These are phyloP conservation scores for Rhizopus stolonifer DNA, from an alignment of 371 early-diverging fungal genomes.

Conservation along the genomic window DNA sequence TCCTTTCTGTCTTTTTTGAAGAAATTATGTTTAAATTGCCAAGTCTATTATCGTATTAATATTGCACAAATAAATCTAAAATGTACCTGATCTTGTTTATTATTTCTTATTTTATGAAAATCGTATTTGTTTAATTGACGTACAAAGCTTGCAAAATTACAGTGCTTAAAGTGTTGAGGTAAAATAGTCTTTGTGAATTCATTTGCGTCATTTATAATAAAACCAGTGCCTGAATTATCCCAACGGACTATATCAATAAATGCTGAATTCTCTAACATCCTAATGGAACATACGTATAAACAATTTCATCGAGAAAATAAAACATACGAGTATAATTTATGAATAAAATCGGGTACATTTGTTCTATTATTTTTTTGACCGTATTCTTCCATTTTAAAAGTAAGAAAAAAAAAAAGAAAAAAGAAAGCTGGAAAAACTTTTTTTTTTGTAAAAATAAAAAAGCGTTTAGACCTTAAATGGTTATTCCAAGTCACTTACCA, in stretches of 20 bases:
- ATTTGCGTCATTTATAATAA: slow-evolving; percentile 81
- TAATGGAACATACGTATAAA: neutral
- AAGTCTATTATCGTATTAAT: slow-evolving; percentile 52
- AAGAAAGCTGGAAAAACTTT: slow-evolving; percentile 3
- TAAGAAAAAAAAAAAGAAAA: slow-evolving; percentile 1
- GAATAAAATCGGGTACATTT: slow-evolving; percentile 45
- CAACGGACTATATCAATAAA: slow-evolving; percentile 71
- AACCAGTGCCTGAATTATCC: slow-evolving; percentile 76
- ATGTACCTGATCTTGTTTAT: slow-evolving; percentile 55
- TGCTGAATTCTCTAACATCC: slow-evolving; percentile 70
- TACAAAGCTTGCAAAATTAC: slow-evolving; percentile 92
- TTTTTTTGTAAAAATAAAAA: neutral
- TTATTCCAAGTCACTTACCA: neutral
- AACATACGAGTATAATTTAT: slow-evolving; percentile 30
- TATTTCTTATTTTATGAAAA: slow-evolving; percentile 81
- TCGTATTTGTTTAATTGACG: slow-evolving; percentile 97
- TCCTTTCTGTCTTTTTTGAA: slow-evolving; percentile 67
- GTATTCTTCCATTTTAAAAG: slow-evolving; percentile 6
- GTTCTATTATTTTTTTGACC: slow-evolving; percentile 6
- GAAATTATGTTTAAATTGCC: slow-evolving; percentile 77
- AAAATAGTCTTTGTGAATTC: slow-evolving; percentile 75
- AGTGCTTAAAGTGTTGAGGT: slow-evolving; percentile 89
- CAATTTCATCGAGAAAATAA: neutral
- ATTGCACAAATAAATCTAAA: neutral
- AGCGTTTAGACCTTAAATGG: neutral